Evolutionary conservation across 495 filamentous ascomycete species (phyloP).

Genomic region (Aspergillus taichungensis): DNA sequence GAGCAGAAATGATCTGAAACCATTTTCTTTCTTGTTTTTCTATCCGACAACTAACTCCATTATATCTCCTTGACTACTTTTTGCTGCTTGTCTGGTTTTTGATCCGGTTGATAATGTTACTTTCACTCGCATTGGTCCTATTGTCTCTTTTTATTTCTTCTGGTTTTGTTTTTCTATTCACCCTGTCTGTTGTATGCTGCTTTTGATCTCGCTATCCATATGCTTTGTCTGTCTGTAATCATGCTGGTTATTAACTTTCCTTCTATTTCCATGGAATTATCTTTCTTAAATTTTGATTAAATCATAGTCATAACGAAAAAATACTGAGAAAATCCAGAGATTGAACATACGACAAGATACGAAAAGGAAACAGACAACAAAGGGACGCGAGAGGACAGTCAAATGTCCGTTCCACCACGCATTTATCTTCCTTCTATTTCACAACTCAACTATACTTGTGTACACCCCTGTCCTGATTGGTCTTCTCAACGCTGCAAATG

Average conservation of each 20-base stretch:
- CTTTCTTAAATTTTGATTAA: not conserved
- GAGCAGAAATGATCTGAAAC: constrained; percentile 4
- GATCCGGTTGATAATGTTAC: not conserved
- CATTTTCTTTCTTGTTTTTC: not conserved
- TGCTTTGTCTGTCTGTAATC: not conserved
- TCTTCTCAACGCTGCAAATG: too few relatives aligned
- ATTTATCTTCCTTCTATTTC: not conserved
- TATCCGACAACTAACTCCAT: not conserved
- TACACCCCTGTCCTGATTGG: too few relatives aligned
- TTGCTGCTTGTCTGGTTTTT: not conserved
- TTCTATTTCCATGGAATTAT: not conserved
- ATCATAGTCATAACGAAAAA: not conserved
- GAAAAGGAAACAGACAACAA: not conserved
- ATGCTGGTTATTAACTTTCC: not conserved
- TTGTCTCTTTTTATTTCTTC: not conserved
- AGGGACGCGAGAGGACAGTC: not conserved
- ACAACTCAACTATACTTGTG: too few relatives aligned
- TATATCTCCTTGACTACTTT: not conserved
- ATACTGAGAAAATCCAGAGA: not conserved
- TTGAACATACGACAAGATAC: not conserved
- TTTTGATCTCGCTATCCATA: not conserved
- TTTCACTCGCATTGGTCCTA: not conserved
- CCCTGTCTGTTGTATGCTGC: not conserved
- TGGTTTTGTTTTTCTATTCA: not conserved
- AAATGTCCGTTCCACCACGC: not conserved